Evolutionary conservation across 2,329 filamentous ascomycete genomes (phyloP).

Genomic region (Colletotrichum tanaceti): DNA sequence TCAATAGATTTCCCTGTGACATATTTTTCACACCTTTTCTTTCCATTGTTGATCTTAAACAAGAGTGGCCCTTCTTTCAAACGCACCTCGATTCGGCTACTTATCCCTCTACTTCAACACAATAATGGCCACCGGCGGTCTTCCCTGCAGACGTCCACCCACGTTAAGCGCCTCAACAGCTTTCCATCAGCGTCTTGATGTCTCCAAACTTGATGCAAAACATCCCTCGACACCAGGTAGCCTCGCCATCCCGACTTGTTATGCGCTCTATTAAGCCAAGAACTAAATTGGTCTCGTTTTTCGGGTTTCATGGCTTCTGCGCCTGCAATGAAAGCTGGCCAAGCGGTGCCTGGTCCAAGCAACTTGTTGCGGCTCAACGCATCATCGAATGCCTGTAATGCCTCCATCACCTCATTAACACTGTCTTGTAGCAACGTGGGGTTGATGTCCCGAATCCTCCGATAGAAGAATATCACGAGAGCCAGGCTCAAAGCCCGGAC

Average conservation of each 20-base stretch:
- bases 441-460: conserved; percentile 6
- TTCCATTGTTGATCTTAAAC: too few species aligned
- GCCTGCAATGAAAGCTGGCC: conserved; percentile 17
- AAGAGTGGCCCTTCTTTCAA: too few species aligned
- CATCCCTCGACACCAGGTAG: not conserved
- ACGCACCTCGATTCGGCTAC: too few species aligned
- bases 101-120: too few species aligned
- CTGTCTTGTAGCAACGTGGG: conserved; percentile 7
- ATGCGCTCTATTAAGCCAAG: not conserved
- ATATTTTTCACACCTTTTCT: too few species aligned
- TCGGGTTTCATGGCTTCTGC: not conserved
- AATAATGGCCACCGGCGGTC: too few species aligned
- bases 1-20: too few species aligned
- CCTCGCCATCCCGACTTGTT: conserved; percentile 14
- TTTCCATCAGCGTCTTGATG: too few species aligned
- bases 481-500: conserved; percentile 7
- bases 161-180: too few species aligned
- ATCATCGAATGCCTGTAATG: not conserved
- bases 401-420: conserved; percentile 15
- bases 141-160: too few species aligned
- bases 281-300: not conserved
- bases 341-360: conserved; percentile 1
- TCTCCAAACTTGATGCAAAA: conserved; percentile 1
- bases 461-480: conserved; percentile 19
- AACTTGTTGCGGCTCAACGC: not conserved